Percentiles rank a stretch among this genome's conserved stretches.
These are phyloP conservation scores for Hypoxylon sp. DNA, from an alignment of 2,329 filamentous ascomycete species.

Conservation along the genomic window DNA sequence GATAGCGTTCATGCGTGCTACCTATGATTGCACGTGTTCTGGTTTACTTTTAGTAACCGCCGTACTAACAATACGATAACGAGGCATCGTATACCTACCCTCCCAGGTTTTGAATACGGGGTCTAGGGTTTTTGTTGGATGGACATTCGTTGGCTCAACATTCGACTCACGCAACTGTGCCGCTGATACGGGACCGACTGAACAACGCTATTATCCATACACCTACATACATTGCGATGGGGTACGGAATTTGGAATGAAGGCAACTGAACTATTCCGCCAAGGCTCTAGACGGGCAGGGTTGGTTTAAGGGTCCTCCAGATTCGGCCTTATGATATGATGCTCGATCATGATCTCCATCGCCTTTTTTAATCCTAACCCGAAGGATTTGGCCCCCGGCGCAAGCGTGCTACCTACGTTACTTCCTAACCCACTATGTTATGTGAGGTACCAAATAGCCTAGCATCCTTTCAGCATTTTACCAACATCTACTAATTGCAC, in stretches of 20 bases:
- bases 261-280: not conserved
- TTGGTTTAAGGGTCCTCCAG: constrained; percentile 2
- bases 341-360: constrained; percentile 2
- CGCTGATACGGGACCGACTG: not conserved
- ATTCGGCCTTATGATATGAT: constrained; percentile 1
- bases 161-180: not conserved
- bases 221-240: not conserved
- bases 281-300: not conserved
- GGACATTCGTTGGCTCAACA: not conserved
- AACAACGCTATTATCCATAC: not conserved
- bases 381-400: constrained; percentile 11
- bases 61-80: not conserved
- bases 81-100: not conserved
- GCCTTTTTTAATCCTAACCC: not conserved
- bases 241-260: not conserved
- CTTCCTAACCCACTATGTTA: too few species aligned
- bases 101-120: not conserved
- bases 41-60: not conserved
- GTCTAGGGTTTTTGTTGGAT: not conserved
- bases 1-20: not conserved
- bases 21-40: not conserved
- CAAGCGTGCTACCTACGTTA: not conserved
- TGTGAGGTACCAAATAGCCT: too few species aligned
- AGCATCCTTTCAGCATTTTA: not conserved
- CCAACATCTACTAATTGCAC: not conserved